These are phyloP conservation scores for Acanthochlamys bracteata DNA, from an alignment of 106 monocot genomes.

Conservation along the genomic window DNA sequence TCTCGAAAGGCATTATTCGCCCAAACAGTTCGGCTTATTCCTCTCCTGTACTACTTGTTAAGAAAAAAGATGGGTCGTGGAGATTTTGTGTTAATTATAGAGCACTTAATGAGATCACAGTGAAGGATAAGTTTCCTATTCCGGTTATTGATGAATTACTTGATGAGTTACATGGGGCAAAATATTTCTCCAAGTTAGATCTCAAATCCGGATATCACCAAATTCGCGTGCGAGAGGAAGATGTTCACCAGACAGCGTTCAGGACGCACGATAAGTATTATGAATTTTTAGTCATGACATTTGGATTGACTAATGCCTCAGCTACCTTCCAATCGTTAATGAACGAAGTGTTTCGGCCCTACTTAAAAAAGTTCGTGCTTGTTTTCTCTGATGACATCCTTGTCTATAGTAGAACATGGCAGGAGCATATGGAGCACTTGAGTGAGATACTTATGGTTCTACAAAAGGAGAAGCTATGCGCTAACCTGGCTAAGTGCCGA, in stretches of 20 bases:
- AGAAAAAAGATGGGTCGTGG: conserved; percentile 6
- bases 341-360: neutral
- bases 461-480: neutral
- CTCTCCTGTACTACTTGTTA: neutral
- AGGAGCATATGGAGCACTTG: neutral
- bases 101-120: neutral
- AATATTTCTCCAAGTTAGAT: conserved; percentile 9
- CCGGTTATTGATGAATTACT: neutral
- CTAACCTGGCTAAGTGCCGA: neutral
- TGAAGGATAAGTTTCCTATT: conserved; percentile 8
- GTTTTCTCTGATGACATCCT: conserved; percentile 5
- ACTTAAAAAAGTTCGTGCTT: neutral
- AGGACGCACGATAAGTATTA: neutral
- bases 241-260: conserved; percentile 3
- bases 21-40: neutral
- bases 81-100: conserved; percentile 1
- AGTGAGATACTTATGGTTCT: no score
- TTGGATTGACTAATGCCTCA: neutral
- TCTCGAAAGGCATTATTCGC: neutral
- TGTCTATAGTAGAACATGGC: neutral
- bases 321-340: neutral
- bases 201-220: conserved; percentile 12
- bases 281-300: conserved; percentile 1
- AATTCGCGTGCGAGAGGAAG: neutral
- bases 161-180: conserved; percentile 2